Evolutionary conservation across 805 yeast species (phyloP).

Genomic region (Starmerella lactis-condensi): DNA sequence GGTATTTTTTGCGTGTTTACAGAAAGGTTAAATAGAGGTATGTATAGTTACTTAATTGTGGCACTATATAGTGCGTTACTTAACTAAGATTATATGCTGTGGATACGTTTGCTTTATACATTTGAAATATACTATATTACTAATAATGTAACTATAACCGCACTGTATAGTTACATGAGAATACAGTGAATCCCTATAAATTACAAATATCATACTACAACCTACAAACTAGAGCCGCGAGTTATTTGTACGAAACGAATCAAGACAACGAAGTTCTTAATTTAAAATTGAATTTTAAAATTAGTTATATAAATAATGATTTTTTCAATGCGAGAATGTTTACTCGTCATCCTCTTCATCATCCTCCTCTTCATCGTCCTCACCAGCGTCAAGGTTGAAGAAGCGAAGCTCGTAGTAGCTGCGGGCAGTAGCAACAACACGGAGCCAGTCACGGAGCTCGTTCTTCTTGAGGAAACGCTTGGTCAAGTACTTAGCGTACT

Average conservation of each 20-base stretch:
- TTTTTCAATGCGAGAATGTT: not conserved
- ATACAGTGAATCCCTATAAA: not conserved
- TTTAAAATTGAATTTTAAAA: not conserved
- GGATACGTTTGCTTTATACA: too few species aligned
- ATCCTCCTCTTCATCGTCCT: conserved; percentile 86
- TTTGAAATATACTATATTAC: too few species aligned
- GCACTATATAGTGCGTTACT: too few species aligned
- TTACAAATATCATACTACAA: not conserved
- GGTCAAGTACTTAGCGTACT: conserved; percentile 98
- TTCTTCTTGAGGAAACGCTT: conserved; percentile 99
- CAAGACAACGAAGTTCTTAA: not conserved
- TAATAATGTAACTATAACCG: too few species aligned
- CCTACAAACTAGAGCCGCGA: too few species aligned
- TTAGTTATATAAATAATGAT: not conserved
- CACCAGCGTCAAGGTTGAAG: conserved; percentile 97
- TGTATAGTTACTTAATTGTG: not conserved
- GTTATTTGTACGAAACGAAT: conserved; percentile 1
- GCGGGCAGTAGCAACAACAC: conserved; percentile 90
- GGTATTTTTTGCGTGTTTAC: conserved; percentile 65
- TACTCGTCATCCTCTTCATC: conserved; percentile 21
- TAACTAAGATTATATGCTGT: too few species aligned
- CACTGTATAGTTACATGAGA: too few species aligned
- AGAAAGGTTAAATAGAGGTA: conserved; percentile 24
- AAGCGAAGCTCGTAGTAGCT: conserved; percentile 93
- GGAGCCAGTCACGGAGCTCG: conserved; percentile 99